Conservation (phyloP, 1,139 yeast species). For the Candida smagusa region DNA sequence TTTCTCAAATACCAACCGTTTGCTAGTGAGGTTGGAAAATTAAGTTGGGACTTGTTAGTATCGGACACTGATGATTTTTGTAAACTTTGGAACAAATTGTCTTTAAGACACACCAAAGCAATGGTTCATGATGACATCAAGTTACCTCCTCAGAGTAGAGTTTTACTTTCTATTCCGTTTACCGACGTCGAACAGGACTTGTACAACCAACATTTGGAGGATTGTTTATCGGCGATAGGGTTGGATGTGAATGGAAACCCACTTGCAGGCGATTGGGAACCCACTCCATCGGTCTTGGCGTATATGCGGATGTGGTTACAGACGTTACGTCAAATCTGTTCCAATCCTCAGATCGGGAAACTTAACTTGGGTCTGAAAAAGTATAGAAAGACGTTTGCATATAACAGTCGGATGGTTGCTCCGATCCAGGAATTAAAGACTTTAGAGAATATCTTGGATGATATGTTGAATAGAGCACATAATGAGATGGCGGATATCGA, state of each 20-base stretch:
- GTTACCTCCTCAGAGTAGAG: slow-evolving; percentile 74
- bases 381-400: slow-evolving; percentile 17
- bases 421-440: slow-evolving; percentile 48
- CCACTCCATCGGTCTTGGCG: slow-evolving; percentile 36
- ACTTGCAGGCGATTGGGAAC: slow-evolving; percentile 47
- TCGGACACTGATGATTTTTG: slow-evolving; percentile 39
- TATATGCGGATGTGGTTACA: slow-evolving; percentile 65
- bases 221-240: slow-evolving; percentile 62
- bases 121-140: slow-evolving; percentile 76
- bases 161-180: slow-evolving; percentile 68
- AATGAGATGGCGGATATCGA: slow-evolving; percentile 49
- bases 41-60: slow-evolving; percentile 31
- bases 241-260: slow-evolving; percentile 60
- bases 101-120: slow-evolving; percentile 78
- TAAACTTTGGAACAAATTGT: slow-evolving; percentile 43
- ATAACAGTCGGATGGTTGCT: slow-evolving; percentile 13
- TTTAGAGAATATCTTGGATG: slow-evolving; percentile 61
- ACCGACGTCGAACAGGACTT: slow-evolving; percentile 81
- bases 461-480: slow-evolving; percentile 55
- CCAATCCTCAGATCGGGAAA: slow-evolving; percentile 72
- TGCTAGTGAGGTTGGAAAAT: slow-evolving; percentile 33
- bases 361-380: slow-evolving; percentile 29
- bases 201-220: slow-evolving; percentile 60
- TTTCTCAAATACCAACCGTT: slow-evolving; percentile 72
- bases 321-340: slow-evolving; percentile 72